A percentile compares a stretch with the other conserved stretches of the same genome.
Evolutionary conservation across 2,329 filamentous ascomycete genomes (phyloP).

Genomic region (Ophiostoma sp.): DNA sequence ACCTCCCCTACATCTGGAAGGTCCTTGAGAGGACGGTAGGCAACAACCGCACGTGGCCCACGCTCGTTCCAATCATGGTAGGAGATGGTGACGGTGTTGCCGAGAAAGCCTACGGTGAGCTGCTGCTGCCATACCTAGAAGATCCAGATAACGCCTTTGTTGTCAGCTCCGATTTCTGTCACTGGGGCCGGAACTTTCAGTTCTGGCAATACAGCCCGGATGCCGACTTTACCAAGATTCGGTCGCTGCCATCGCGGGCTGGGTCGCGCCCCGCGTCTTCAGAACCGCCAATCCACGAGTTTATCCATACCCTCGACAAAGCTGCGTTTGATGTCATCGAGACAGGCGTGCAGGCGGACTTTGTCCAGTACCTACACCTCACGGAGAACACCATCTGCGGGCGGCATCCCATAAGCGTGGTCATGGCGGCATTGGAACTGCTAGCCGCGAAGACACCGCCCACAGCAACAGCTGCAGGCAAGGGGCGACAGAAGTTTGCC

Average conservation of each 20-base stretch:
- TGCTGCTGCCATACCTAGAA: slow-evolving; percentile 76
- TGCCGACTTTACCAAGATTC: slow-evolving; percentile 44
- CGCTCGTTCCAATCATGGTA: slow-evolving; percentile 81
- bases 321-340: slow-evolving; percentile 83
- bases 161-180: slow-evolving; percentile 93
- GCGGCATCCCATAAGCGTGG: slow-evolving; percentile 88
- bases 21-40: slow-evolving; percentile 58
- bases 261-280: slow-evolving; percentile 38
- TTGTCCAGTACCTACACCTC: slow-evolving; percentile 65
- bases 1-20: slow-evolving; percentile 90
- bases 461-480: not conserved
- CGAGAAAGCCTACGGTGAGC: slow-evolving; percentile 66
- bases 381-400: slow-evolving; percentile 94
- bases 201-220: slow-evolving; percentile 76
- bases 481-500: slow-evolving; percentile 53
- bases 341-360: slow-evolving; percentile 68
- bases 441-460: slow-evolving; percentile 44
- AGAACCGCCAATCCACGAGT: slow-evolving; percentile 70
- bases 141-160: slow-evolving; percentile 80
- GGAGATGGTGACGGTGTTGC: slow-evolving; percentile 67
- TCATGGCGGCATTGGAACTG: slow-evolving; percentile 82
- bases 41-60: slow-evolving; percentile 56
- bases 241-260: slow-evolving; percentile 37
- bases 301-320: slow-evolving; percentile 77
- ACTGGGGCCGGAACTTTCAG: slow-evolving; percentile 84